These are phyloP conservation scores for Lithohypha guttulata DNA, from an alignment of 2,329 filamentous ascomycete genomes.

Conservation along the genomic window DNA sequence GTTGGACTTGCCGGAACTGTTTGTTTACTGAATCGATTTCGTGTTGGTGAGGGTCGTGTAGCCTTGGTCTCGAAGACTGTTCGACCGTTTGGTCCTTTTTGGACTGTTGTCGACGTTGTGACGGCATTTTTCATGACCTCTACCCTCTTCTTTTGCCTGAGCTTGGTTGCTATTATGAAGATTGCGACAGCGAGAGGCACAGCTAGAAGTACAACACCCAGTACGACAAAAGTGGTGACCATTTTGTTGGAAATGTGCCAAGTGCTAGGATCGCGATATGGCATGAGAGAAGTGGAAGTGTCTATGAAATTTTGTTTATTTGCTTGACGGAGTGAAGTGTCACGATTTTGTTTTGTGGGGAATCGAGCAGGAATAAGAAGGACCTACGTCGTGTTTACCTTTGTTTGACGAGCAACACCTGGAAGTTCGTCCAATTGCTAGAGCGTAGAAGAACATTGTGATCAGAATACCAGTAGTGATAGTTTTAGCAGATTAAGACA, in stretches of 20 bases:
- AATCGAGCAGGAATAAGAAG: too few species aligned
- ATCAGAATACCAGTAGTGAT: neutral
- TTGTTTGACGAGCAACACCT: too few species aligned
- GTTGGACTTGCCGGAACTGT: neutral
- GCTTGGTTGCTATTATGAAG: neutral
- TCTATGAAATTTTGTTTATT: neutral
- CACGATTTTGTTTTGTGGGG: neutral
- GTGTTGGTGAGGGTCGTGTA: neutral
- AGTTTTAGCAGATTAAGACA: neutral
- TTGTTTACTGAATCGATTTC: neutral
- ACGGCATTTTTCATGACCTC: neutral
- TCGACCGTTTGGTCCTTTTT: slow-evolving; percentile 2
- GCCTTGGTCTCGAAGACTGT: slow-evolving; percentile 4
- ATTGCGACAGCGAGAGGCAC: neutral
- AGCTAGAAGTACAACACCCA: slow-evolving; percentile 6
- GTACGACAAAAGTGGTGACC: slow-evolving; percentile 2
- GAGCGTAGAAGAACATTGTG: slow-evolving; percentile 1
- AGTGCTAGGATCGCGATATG: neutral
- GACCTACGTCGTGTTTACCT: too few species aligned
- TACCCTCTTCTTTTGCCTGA: neutral
- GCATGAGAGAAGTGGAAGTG: too few species aligned
- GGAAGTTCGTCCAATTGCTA: slow-evolving; percentile 1
- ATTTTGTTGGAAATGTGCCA: neutral
- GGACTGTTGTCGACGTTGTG: neutral
- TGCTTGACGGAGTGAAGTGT: neutral